Conservation (phyloP, 2,329 filamentous ascomycete genomes). For the Fusarium nurragi region DNA sequence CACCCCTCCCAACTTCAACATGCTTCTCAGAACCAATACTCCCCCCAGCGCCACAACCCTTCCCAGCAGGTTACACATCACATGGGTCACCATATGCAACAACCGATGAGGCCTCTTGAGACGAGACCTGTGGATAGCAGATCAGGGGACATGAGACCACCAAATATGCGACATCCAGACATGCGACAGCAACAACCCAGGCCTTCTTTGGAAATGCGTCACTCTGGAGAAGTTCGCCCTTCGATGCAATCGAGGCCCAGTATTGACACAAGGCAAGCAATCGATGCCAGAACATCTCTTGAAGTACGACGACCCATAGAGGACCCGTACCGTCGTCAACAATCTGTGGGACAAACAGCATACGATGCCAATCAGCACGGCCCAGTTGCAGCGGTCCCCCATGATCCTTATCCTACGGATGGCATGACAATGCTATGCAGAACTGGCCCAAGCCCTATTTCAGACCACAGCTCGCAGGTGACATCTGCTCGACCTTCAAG, state of each 20-base stretch:
- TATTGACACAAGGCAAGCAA: constrained; percentile 28
- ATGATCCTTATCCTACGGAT: constrained; percentile 93
- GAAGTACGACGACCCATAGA: constrained; percentile 40
- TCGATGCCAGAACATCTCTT: constrained; percentile 34
- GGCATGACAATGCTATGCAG: constrained; percentile 98
- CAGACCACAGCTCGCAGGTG: constrained; percentile 62
- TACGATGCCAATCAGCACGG: constrained; percentile 65
- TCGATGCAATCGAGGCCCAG: constrained; percentile 24
- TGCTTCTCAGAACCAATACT: constrained; percentile 2
- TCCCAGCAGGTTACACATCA: constrained; percentile 29
- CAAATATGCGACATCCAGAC: constrained; percentile 15
- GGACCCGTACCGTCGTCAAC: constrained; percentile 40
- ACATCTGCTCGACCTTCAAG: constrained; percentile 79
- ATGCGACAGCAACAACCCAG: constrained; percentile 29
- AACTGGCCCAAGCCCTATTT: constrained; percentile 71
- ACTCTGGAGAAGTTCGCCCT: constrained; percentile 30
- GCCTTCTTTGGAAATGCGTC: constrained; percentile 31
- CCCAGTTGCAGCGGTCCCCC: constrained; percentile 76
- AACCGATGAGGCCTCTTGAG: constrained; percentile 22
- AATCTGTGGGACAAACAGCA: constrained; percentile 32
- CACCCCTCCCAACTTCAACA: constrained; percentile 1
- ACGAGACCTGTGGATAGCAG: constrained; percentile 14
- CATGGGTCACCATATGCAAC: constrained; percentile 23
- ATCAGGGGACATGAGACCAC: constrained; percentile 19
- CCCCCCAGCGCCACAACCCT: background rate